These are phyloP conservation scores for Fusarium sp. DNA, from an alignment of 2,329 filamentous ascomycete species.

Conservation along the genomic window DNA sequence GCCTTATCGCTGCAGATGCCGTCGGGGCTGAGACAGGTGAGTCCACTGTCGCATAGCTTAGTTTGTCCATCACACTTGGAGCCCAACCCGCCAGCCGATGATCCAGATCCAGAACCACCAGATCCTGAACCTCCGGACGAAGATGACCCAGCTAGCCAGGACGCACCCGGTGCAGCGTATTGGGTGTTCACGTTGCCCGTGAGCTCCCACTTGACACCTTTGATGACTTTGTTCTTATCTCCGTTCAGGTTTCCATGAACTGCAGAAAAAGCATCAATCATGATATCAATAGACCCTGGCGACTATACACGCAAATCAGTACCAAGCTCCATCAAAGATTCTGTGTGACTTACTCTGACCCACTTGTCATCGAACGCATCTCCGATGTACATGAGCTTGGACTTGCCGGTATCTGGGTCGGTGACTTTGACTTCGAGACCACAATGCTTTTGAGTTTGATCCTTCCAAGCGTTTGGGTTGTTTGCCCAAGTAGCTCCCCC, in stretches of 20 bases:
- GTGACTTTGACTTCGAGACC: neutral
- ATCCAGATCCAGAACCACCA: neutral
- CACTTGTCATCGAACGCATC: neutral
- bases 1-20: neutral
- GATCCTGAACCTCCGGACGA: too few species aligned
- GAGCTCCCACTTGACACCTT: neutral
- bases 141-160: neutral
- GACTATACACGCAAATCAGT: neutral
- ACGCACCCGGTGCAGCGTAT: neutral
- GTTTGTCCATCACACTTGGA: too few species aligned
- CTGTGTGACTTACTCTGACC: neutral
- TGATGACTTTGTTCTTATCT: neutral
- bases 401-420: neutral
- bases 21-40: neutral
- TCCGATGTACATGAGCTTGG: neutral
- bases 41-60: too few species aligned
- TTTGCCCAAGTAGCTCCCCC: neutral
- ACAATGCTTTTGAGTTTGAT: neutral
- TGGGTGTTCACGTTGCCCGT: neutral
- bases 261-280: neutral
- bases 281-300: neutral
- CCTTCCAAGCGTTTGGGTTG: neutral
- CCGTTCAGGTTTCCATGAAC: neutral
- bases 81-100: too few species aligned
- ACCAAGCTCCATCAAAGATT: accelerated